Evolutionary conservation across 768 basidiomycete species (phyloP).

Genomic region (Suillus plorans): DNA sequence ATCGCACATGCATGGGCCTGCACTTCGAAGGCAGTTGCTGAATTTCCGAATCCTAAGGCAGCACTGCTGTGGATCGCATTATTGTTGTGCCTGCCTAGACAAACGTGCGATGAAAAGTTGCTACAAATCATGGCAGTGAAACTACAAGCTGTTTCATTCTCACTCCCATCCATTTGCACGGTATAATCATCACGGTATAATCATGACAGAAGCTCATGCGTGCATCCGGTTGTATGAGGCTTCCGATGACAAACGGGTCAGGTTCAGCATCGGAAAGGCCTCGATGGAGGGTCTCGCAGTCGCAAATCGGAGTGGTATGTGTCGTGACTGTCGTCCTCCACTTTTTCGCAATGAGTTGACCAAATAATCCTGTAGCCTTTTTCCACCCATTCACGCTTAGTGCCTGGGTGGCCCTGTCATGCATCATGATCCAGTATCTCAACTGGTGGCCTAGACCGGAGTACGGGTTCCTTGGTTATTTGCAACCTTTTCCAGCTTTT

Average conservation of each 20-base stretch:
- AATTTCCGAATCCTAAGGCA: not conserved
- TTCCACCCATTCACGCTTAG: constrained; percentile 63
- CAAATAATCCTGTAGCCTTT: constrained; percentile 32
- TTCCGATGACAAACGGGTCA: constrained; percentile 58
- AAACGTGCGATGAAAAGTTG: constrained; percentile 10
- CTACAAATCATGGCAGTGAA: not conserved
- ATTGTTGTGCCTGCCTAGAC: constrained; percentile 1
- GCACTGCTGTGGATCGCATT: not conserved
- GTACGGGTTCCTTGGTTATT: constrained; percentile 47
- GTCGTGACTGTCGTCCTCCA: not conserved
- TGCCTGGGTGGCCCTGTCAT: constrained; percentile 61
- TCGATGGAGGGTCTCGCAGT: constrained; percentile 65
- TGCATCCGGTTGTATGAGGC: constrained; percentile 52
- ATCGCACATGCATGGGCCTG: not conserved
- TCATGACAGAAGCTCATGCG: constrained; percentile 44
- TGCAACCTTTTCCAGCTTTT: constrained; percentile 65
- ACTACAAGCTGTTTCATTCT: not conserved
- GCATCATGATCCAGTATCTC: constrained; percentile 57
- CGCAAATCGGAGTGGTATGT: constrained; percentile 62
- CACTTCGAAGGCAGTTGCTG: not conserved
- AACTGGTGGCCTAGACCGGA: constrained; percentile 63
- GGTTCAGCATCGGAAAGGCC: constrained; percentile 63
- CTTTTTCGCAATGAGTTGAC: not conserved
- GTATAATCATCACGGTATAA: constrained; percentile 24
- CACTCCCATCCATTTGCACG: not conserved